These are phyloP conservation scores for Penicillium psychrofluorescens DNA, from an alignment of 495 filamentous ascomycete genomes.

Conservation along the genomic window DNA sequence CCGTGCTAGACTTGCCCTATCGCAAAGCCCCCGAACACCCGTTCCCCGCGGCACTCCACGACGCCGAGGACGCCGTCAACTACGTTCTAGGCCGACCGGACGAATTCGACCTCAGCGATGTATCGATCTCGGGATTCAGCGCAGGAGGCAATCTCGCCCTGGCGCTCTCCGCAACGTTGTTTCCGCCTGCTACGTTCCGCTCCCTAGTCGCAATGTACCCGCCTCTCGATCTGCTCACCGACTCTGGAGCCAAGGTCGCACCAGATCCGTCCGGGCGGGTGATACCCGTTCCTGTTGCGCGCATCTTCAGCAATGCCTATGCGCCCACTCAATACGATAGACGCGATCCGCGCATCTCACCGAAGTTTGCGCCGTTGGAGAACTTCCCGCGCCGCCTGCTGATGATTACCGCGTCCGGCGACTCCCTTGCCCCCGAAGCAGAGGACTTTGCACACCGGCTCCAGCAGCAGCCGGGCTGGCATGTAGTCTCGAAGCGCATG, in stretches of 20 bases:
- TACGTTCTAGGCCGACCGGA: conserved; percentile 24
- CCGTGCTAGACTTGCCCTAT: conserved; percentile 56
- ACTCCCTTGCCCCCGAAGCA: conserved; percentile 33
- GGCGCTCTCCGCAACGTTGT: conserved; percentile 24
- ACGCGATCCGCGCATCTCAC: conserved; percentile 41
- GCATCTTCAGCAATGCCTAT: conserved; percentile 28
- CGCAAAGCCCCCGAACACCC: conserved; percentile 70
- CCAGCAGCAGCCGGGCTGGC: conserved; percentile 14
- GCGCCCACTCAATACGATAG: conserved; percentile 20
- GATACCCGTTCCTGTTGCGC: conserved; percentile 17
- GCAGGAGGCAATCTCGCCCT: conserved; percentile 40
- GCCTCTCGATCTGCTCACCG: conserved; percentile 22
- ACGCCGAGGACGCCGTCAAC: conserved; percentile 45
- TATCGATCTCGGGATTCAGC: conserved; percentile 40
- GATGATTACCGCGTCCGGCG: conserved; percentile 36
- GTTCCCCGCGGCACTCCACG: conserved; percentile 70
- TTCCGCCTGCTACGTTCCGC: conserved; percentile 32
- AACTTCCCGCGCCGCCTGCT: conserved; percentile 33
- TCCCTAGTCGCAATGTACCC: conserved; percentile 38
- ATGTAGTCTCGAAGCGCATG: conserved; percentile 35
- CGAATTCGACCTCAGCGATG: conserved; percentile 24
- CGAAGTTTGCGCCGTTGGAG: conserved; percentile 26
- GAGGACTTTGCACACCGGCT: conserved; percentile 32
- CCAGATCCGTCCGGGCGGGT: conserved; percentile 16
- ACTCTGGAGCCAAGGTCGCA: conserved; percentile 13